Evolutionary conservation across 2,329 filamentous ascomycete genomes (phyloP), one percentile per base, ranked within the genome.

Genomic region (Diplocarpon rosae): DNA sequence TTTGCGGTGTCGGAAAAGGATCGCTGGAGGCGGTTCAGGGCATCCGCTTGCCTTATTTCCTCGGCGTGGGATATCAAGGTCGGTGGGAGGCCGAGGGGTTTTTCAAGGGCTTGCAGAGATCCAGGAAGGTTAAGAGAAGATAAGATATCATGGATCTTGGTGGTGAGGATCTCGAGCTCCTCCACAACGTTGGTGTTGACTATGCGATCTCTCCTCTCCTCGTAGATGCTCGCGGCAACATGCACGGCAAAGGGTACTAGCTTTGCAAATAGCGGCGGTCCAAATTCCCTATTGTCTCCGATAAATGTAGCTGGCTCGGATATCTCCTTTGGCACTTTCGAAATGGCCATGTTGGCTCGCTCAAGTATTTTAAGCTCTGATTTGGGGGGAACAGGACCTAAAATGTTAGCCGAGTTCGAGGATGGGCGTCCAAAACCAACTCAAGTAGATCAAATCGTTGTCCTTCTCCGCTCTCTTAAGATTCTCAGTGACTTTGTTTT

Each of bases 181-280:
- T 83, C 80, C 39, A 95, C 83, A 28, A 96, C 86, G 40, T 78
- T 85, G 53, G 86, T 84, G 59, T 92, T 94, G 35, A 98, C 82
- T 46, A 95, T 69, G n/a, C 88, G 76, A 62, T 98, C 89, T 46
- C 89, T 75, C 12, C 89, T 77, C 60, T 96, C 89, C 44, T 88
- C 88, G 59, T 98, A 98, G 29, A 96, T 95, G 38, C 87, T 95
- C 1, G 89, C 86, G 7, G 92, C 92, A 39, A 96, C 76, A 59
- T 98, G 92, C 0, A 96, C 92, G 0, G 89, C 88, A 61, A 95
- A 96, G 0, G 92, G 92, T 0, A 98, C 92, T 1, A 98, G 73
- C 56, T 90, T 92, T 1, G 85, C 78, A 61, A 98, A 96, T 0
- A 98, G 67, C 0, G 88, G 85, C 16, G 80, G 80, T 0, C 92